phyloP scores from a whole-genome alignment of 768 basidiomycete genomes.

The Heimioporus sp. region DNA sequence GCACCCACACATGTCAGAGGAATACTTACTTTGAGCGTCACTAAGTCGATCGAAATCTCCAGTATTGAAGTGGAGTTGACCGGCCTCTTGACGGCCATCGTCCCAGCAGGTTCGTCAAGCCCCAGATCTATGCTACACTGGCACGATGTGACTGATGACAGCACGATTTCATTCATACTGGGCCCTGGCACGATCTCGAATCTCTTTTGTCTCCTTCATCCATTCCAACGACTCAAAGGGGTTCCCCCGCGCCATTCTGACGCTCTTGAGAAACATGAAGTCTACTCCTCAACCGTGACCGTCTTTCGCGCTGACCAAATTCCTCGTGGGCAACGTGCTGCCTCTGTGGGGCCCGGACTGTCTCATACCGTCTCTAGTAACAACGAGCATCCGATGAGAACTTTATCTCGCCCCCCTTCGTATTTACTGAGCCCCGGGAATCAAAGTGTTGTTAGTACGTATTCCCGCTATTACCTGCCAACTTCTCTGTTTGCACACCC shows the following conservation, averaged over 20 bases:
- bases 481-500: too few relatives aligned
- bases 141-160: not conserved
- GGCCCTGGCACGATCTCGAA: not conserved
- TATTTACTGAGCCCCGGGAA: not conserved
- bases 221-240: constrained; percentile 26
- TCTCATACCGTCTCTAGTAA: not conserved
- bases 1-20: constrained; percentile 66
- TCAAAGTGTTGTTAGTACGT: constrained; percentile 1
- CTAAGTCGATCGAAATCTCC: constrained; percentile 82
- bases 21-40: constrained; percentile 57
- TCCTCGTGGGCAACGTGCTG: constrained; percentile 25
- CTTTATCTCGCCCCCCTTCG: not conserved
- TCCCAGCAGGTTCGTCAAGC: constrained; percentile 76
- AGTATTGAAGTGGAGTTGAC: constrained; percentile 80
- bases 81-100: constrained; percentile 65
- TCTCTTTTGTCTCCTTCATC: not conserved
- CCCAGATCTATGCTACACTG: not conserved
- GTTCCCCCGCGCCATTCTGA: constrained; percentile 74
- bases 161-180: not conserved
- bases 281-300: constrained; percentile 69
- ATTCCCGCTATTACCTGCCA: not conserved
- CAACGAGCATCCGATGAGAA: not conserved
- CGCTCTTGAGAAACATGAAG: constrained; percentile 66
- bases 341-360: constrained; percentile 24
- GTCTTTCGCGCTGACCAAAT: constrained; percentile 68